These are phyloP conservation scores for Talaromyces funiculosus DNA, from an alignment of 2,329 filamentous ascomycete genomes.

Conservation along the genomic window DNA sequence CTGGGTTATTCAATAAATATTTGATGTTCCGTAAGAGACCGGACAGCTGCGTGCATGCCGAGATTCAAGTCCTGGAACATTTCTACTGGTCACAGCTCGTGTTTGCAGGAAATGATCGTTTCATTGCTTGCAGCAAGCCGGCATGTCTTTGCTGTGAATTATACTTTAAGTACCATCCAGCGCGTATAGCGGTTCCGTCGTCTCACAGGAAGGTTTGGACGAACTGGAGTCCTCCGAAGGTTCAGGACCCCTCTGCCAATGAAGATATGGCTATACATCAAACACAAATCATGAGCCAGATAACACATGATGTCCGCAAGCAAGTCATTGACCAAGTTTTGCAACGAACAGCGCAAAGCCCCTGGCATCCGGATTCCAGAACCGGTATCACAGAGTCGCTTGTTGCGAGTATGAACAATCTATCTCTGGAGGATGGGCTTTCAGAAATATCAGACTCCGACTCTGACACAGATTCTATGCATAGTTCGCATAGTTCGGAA, in stretches of 20 bases:
- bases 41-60: constrained; percentile 37
- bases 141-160: constrained; percentile 46
- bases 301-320: constrained; percentile 21
- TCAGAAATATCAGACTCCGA: neutral
- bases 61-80: constrained; percentile 45
- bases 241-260: constrained; percentile 6
- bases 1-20: constrained; percentile 20
- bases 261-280: constrained; percentile 15
- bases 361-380: constrained; percentile 22
- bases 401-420: neutral
- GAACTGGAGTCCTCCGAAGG: constrained; percentile 24
- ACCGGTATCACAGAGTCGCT: constrained; percentile 17
- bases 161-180: constrained; percentile 27
- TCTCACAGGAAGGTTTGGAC: constrained; percentile 25
- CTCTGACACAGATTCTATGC: neutral
- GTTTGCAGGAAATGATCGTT: constrained; percentile 40
- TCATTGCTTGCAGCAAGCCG: constrained; percentile 49
- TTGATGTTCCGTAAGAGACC: constrained; percentile 18
- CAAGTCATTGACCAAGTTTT: constrained; percentile 21
- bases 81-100: constrained; percentile 32
- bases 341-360: constrained; percentile 15
- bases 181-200: constrained; percentile 19
- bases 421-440: neutral
- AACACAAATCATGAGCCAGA: constrained; percentile 22
- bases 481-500: neutral